Evolutionary conservation across 371 early-diverging fungal genomes (phyloP).

Genomic region (Lichtheimia corymbifera): DNA sequence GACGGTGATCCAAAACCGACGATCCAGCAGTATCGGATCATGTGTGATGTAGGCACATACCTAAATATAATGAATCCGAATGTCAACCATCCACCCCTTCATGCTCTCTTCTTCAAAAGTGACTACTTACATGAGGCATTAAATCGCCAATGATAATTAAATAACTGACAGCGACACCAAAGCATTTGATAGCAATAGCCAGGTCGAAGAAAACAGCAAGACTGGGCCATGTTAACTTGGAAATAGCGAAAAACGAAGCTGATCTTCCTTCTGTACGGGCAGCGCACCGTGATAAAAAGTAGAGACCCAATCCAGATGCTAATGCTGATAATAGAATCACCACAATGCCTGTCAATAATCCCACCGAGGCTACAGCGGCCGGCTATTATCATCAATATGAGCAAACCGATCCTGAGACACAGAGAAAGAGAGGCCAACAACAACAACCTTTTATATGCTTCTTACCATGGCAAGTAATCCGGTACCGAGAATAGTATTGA

Average conservation of each 20-base stretch:
- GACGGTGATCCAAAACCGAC: conserved; percentile 86
- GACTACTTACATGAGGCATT: conserved; percentile 71
- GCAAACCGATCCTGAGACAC: background rate
- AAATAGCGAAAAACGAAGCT: conserved; percentile 88
- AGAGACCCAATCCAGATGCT: conserved; percentile 82
- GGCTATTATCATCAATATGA: conserved; percentile 45
- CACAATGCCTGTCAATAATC: conserved; percentile 79
- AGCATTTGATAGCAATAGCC: conserved; percentile 99
- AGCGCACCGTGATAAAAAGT: conserved; percentile 78
- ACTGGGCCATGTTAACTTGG: conserved; percentile 89
- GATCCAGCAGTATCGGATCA: conserved; percentile 43
- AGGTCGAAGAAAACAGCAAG: conserved; percentile 92
- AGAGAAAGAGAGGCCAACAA: background rate
- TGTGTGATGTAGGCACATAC: conserved; percentile 33
- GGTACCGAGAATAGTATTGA: conserved; percentile 95
- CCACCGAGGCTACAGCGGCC: conserved; percentile 83
- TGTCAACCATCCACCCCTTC: background rate
- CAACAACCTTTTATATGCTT: background rate
- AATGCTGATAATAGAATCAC: conserved; percentile 76
- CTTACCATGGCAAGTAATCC: conserved; percentile 97
- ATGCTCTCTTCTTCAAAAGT: background rate
- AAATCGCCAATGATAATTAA: conserved; percentile 96
- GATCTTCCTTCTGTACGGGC: conserved; percentile 69
- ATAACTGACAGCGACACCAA: conserved; percentile 98
- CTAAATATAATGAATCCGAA: conserved; percentile 7